Evolutionary conservation across 352 stramenopile species (phyloP), one percentile per base, ranked within the genome.

Genomic region (Pythium guiyangense): DNA sequence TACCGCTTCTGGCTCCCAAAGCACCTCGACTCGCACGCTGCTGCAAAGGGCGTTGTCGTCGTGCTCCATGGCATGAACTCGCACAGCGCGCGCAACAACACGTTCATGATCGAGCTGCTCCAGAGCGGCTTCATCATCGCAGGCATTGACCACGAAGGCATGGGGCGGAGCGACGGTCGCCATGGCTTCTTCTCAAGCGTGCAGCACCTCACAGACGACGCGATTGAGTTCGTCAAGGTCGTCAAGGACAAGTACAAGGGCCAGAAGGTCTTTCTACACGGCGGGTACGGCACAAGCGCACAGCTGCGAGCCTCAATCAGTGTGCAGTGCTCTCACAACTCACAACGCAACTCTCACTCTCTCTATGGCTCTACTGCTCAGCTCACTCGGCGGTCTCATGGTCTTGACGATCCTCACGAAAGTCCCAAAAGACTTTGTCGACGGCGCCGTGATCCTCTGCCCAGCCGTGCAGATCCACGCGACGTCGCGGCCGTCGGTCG

Each of bases 131-230:
- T 88, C 54, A 43, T 90, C 17, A 74, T 89, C 29, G 81, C 79
- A 0, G 73, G 73, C 2, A 56, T 90, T 35, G 83, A 93, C 49
- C 74, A 84, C 47, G 80, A 89, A 63, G 83, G 83, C 31, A 89
- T 89, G 75, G 83, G 83, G 4, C 73, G 83, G 46, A 91, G 77
- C 60, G 80, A 86, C 54, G 83, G 83, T 0, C 70, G 80, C 57
- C 83, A 93, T 50, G 83, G 83, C 4, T 91, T 86, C 62, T 88
- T 93, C 57, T 70, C 71, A n/a, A 86, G 73, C 57, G 63, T 90
- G 8, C 52, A 80, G 15, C 51, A 70, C 42, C 64, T 93, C n/a
- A 64, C 79, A 18, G 73, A 88, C 34, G 83, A 93, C 34, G 79
- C 74, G n/a, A 79, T 90, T 22, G 73, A 62, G 22, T 82, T 89